A percentile compares a stretch with the other conserved stretches of the same genome.
Evolutionary conservation across 2,329 filamentous ascomycete species (phyloP).

Genomic region (Penicillium sp.): DNA sequence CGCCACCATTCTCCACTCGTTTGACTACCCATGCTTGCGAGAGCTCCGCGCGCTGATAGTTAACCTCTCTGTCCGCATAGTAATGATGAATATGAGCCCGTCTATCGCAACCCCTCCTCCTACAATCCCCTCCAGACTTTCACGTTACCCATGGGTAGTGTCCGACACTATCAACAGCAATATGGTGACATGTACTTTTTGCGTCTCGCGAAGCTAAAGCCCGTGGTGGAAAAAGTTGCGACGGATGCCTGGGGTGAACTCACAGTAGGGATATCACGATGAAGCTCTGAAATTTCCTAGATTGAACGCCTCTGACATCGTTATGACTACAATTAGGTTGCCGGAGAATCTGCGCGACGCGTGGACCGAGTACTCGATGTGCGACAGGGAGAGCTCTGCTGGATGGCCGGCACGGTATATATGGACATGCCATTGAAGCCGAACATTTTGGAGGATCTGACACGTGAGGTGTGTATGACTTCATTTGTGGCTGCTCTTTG

Average conservation of each 20-base stretch:
- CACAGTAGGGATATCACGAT: constrained; percentile 51
- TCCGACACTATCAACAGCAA: constrained; percentile 85
- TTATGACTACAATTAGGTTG: constrained; percentile 60
- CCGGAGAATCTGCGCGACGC: constrained; percentile 72
- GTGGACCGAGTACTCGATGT: constrained; percentile 94
- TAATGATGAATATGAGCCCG: constrained; percentile 46
- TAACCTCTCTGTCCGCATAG: constrained; percentile 22
- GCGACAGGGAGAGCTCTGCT: constrained; percentile 91
- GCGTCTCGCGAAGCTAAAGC: constrained; percentile 85
- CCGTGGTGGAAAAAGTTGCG: constrained; percentile 77
- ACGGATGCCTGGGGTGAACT: constrained; percentile 77
- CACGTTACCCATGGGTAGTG: constrained; percentile 67
- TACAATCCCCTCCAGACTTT: constrained; percentile 82
- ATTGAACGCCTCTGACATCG: background rate
- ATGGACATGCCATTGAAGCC: constrained; percentile 98
- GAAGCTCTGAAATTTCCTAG: no score
- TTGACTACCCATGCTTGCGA: background rate
- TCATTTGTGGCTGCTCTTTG: background rate
- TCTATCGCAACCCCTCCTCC: constrained; percentile 61
- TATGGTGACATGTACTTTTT: constrained; percentile 98
- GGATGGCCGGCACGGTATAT: constrained; percentile 92
- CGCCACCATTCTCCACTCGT: background rate
- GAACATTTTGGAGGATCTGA: constrained; percentile 92
- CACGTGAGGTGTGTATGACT: constrained; percentile 73
- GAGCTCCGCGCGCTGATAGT: constrained; percentile 23